A percentile compares a stretch with the other conserved stretches of the same genome.
Evolutionary conservation across 192 early-diverging fungal genomes (phyloP).

Genomic region (Coemansia sp.): DNA sequence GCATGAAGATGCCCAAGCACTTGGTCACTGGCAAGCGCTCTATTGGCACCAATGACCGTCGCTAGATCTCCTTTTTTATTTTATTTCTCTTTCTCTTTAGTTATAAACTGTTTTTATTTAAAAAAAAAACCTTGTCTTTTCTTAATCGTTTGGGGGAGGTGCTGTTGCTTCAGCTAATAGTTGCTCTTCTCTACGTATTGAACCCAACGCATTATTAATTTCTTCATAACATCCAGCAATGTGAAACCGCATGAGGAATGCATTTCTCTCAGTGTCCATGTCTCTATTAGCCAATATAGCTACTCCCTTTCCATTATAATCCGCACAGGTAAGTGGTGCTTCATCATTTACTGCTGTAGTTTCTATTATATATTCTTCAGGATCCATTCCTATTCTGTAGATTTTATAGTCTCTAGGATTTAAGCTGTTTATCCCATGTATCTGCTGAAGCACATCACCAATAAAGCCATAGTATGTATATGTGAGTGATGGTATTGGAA

Average conservation of each 20-base stretch:
- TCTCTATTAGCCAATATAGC: not conserved
- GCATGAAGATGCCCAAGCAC: conserved; percentile 96
- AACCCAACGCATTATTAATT: not conserved
- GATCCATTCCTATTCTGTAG: not conserved
- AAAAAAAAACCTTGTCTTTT: no score
- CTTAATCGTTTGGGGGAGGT: no score
- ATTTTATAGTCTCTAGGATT: not conserved
- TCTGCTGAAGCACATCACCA: not conserved
- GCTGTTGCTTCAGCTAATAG: not conserved
- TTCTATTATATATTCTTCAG: not conserved
- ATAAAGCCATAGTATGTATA: not conserved
- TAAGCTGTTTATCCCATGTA: not conserved
- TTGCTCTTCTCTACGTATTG: not conserved
- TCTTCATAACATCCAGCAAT: not conserved
- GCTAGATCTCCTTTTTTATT: conserved; percentile 59
- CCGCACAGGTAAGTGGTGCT: not conserved
- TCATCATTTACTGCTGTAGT: not conserved
- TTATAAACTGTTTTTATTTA: no score
- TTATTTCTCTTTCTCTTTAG: not conserved
- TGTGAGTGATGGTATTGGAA: no score
- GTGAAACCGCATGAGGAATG: not conserved
- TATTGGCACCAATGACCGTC: conserved; percentile 78
- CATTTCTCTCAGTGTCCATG: not conserved
- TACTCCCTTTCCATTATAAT: not conserved
- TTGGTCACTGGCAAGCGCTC: conserved; percentile 92